phyloP scores from a whole-genome alignment of 495 filamentous ascomycete genomes.

The Delitschia confertaspora region DNA sequence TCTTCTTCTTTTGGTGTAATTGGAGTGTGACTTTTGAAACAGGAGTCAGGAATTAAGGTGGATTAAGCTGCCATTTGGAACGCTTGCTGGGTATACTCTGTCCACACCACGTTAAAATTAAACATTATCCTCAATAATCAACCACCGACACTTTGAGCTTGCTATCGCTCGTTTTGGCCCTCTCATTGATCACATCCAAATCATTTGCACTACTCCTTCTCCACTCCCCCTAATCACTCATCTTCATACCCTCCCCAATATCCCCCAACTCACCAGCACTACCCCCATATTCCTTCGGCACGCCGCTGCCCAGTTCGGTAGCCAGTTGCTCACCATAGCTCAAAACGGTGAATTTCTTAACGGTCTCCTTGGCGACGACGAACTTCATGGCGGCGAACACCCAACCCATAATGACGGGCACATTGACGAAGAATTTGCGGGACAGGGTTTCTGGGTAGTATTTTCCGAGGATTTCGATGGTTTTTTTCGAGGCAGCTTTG shows the following conservation, averaged over 20 bases:
- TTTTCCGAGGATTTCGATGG: constrained; percentile 64
- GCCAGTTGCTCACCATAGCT: constrained; percentile 63
- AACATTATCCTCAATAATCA: too few relatives aligned
- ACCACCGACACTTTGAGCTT: too few relatives aligned
- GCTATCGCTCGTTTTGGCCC: too few relatives aligned
- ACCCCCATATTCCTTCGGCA: constrained; percentile 65
- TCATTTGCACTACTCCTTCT: too few relatives aligned
- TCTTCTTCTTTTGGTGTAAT: too few relatives aligned
- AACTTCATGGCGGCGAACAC: constrained; percentile 72
- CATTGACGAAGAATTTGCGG: constrained; percentile 90
- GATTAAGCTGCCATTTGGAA: too few relatives aligned
- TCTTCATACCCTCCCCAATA: constrained; percentile 29
- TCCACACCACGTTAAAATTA: too few relatives aligned
- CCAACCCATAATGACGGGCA: constrained; percentile 81
- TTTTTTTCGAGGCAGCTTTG: constrained; percentile 63
- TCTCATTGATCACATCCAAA: too few relatives aligned
- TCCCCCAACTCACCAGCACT: constrained; percentile 38
- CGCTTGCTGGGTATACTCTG: too few relatives aligned
- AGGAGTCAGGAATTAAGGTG: too few relatives aligned
- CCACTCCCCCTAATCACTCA: constrained; percentile 4
- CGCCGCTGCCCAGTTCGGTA: constrained; percentile 48
- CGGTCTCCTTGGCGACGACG: constrained; percentile 66
- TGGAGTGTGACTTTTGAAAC: too few relatives aligned
- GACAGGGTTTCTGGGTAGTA: constrained; percentile 82
- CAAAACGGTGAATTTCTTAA: constrained; percentile 79